A percentile compares a stretch with the other conserved stretches of the same genome.
Evolutionary conservation across 305 asterid genomes (phyloP).

Genomic region (Caryopteris hybrid): DNA sequence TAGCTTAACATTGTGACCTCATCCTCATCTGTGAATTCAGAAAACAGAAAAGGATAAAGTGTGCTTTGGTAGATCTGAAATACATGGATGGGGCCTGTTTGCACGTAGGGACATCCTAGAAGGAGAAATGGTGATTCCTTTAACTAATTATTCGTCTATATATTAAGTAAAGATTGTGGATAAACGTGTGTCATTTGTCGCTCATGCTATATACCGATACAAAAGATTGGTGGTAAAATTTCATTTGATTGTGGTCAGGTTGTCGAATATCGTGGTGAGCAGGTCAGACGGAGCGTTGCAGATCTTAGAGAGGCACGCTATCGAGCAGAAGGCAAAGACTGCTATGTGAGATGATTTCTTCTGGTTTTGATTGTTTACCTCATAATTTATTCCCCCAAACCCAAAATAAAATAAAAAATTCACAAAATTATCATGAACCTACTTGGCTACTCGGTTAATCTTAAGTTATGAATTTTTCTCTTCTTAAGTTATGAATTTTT

Average conservation of each 20-base stretch:
- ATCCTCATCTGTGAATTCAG: conserved; percentile 37
- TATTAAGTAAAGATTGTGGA: neutral
- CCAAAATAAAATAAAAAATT: too few species aligned
- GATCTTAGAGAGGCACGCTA: conserved; percentile 94
- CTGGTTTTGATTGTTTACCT: neutral
- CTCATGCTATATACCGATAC: neutral
- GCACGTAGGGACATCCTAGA: conserved; percentile 81
- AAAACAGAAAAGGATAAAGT: conserved; percentile 89
- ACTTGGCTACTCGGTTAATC: too few species aligned
- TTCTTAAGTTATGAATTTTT: conserved; percentile 26
- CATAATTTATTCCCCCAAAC: neutral
- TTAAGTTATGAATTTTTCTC: conserved; percentile 16
- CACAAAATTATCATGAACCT: neutral
- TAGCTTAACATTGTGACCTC: conserved; percentile 24
- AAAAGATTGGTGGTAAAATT: neutral
- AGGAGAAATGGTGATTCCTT: conserved; percentile 85
- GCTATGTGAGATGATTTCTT: conserved; percentile 58
- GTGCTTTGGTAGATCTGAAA: conserved; percentile 95
- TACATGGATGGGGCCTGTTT: conserved; percentile 98
- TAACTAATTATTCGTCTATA: neutral
- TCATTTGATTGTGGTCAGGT: conserved; percentile 48
- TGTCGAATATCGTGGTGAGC: conserved; percentile 98
- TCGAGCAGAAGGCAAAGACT: conserved; percentile 82
- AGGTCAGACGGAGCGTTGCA: conserved; percentile 91
- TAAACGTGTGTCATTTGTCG: neutral